Evolutionary conservation across 2,329 filamentous ascomycete genomes (phyloP).

Genomic region (Graphium sp.): DNA sequence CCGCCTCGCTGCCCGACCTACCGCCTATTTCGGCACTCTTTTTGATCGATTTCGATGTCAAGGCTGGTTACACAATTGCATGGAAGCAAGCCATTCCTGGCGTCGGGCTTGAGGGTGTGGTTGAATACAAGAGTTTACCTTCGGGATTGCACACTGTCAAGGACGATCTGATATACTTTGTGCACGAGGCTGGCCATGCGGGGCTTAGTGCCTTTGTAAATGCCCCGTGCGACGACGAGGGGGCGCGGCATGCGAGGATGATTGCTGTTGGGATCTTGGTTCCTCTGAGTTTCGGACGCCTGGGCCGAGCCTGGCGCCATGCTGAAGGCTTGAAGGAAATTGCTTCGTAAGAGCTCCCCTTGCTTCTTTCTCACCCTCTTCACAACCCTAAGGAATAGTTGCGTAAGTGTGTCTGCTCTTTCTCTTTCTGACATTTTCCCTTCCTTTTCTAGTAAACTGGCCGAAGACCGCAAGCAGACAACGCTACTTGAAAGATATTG

Average conservation of each 20-base stretch:
- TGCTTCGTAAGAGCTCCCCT: slow-evolving; percentile 37
- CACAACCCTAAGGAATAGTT: too few species aligned
- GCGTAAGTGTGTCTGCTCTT: background rate
- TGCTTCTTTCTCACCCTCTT: background rate
- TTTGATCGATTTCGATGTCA: slow-evolving; percentile 82
- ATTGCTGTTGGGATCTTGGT: slow-evolving; percentile 82
- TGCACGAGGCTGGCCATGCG: slow-evolving; percentile 63
- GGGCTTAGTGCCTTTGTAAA: slow-evolving; percentile 89
- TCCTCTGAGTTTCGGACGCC: slow-evolving; percentile 64
- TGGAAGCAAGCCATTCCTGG: slow-evolving; percentile 65
- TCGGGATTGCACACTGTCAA: slow-evolving; percentile 82
- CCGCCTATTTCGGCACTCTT: slow-evolving; percentile 64
- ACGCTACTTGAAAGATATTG: slow-evolving; percentile 64
- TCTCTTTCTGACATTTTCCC: slow-evolving; percentile 7
- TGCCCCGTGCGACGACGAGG: slow-evolving; percentile 56
- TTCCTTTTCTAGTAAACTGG: slow-evolving; percentile 31
- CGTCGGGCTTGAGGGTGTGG: slow-evolving; percentile 64
- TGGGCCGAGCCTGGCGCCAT: slow-evolving; percentile 83
- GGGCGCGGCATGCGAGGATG: slow-evolving; percentile 77
- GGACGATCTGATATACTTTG: slow-evolving; percentile 86
- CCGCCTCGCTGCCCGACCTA: slow-evolving; percentile 23
- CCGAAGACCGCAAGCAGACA: slow-evolving; percentile 45
- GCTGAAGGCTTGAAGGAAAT: slow-evolving; percentile 59
- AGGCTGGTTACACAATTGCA: slow-evolving; percentile 75
- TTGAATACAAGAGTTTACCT: slow-evolving; percentile 92